These are phyloP conservation scores for Vigna nakashimae DNA, from an alignment of 306 rosid species.

Conservation along the genomic window DNA sequence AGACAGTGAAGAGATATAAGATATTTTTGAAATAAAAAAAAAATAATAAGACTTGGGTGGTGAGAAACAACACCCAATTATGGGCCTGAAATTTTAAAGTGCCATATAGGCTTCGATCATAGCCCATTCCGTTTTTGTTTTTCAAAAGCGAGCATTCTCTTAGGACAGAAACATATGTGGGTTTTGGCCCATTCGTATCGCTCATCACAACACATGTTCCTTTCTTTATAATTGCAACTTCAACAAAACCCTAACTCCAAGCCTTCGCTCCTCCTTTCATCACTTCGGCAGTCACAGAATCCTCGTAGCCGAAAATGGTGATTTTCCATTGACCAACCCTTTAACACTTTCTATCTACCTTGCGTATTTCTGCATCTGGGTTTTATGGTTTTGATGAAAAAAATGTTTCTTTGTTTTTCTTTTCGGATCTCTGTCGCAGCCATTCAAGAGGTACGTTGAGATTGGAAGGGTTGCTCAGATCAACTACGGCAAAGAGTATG, in stretches of 20 bases:
- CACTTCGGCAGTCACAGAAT: constrained; percentile 35
- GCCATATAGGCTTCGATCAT: not conserved
- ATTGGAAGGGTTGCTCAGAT: constrained; percentile 84
- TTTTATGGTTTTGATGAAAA: not conserved
- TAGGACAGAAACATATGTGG: not conserved
- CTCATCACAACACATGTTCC: not conserved
- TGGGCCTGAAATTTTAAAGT: not conserved
- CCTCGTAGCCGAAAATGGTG: constrained; percentile 57
- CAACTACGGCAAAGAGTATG: constrained; percentile 81
- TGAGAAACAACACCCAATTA: too few relatives aligned
- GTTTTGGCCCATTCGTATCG: not conserved
- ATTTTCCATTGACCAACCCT: not conserved
- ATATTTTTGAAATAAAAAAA: too few relatives aligned
- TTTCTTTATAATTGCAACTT: not conserved
- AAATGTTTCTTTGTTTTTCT: not conserved
- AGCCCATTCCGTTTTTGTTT: not conserved
- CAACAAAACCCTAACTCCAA: constrained; percentile 32
- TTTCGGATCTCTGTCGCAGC: constrained; percentile 48
- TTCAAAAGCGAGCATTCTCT: not conserved
- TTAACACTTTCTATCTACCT: not conserved
- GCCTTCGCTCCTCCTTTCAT: not conserved
- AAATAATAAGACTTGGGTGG: too few relatives aligned
- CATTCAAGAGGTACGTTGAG: constrained; percentile 84
- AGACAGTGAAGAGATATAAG: rapidly evolving
- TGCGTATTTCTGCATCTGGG: not conserved